Evolutionary conservation across 768 basidiomycete species (phyloP).

Genomic region (Cantharellus anzutake): DNA sequence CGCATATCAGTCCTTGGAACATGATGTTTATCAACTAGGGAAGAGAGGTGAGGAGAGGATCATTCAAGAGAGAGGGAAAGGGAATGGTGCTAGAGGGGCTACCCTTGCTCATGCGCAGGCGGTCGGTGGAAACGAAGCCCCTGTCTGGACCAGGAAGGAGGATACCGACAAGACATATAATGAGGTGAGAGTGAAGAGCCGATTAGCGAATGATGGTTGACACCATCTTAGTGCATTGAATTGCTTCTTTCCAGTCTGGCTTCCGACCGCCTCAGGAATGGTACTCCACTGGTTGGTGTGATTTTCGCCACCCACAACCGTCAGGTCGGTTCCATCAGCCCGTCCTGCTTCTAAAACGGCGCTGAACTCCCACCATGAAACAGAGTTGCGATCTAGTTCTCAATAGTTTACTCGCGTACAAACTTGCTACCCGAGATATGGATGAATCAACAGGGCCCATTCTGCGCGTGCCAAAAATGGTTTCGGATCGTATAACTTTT

Average conservation of each 20-base stretch:
- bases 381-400: constrained; percentile 42
- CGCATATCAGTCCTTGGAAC: constrained; percentile 72
- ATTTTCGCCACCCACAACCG: constrained; percentile 76
- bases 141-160: constrained; percentile 47
- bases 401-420: constrained; percentile 34
- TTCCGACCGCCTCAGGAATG: neutral
- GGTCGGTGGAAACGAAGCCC: constrained; percentile 16
- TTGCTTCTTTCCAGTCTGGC: neutral
- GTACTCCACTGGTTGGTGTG: constrained; percentile 28
- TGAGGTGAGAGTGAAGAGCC: constrained; percentile 4
- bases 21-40: constrained; percentile 17
- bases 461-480: constrained; percentile 30
- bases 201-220: neutral
- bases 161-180: constrained; percentile 66
- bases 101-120: too few species aligned
- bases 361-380: constrained; percentile 17
- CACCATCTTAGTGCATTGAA: neutral
- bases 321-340: neutral
- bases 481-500: constrained; percentile 47
- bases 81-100: neutral
- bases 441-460: constrained; percentile 11
- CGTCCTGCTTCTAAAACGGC: neutral
- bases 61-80: neutral
- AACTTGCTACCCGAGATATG: constrained; percentile 27
- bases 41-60: neutral